Evolutionary conservation across 2,329 filamentous ascomycete genomes (phyloP), one percentile per base, ranked within the genome.

Genomic region (Fusarium praegraminearum): DNA sequence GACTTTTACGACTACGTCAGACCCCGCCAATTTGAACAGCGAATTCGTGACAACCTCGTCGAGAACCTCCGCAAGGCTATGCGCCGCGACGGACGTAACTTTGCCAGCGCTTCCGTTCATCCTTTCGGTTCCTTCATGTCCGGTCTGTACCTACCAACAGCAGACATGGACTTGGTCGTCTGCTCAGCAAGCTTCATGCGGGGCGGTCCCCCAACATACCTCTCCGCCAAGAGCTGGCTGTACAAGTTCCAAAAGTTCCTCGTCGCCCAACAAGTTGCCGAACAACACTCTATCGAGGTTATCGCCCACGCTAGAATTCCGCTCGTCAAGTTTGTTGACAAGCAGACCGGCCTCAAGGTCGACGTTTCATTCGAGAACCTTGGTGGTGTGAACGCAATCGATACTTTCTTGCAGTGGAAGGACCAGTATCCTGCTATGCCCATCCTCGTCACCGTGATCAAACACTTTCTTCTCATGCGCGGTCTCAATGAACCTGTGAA

Each of bases 361-460:
- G 96, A 99, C 77, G 87, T 99, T 15, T 98, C 94, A 0, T 98
- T 99, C 76, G 95, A 99, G 80, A 98, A 98, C 76, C 81, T 90
- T 36, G 93, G 91, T 43, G 96, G 96, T 13, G 82, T 98, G 12
- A 81, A 86, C 20, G 95, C 96, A 4, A 91, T 96, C 75, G 82
- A 89, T 20, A 98, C 93, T 0, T 97, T 98, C 77, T 80, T 89
- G 56, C 78, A 83, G 1, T 99, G 96, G 96, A 94, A 92, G 79
- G 73, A 83, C 16, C 83, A 90, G 55, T 97, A 91, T 70, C 94
- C 95, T 1, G 89, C 90, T 11, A 94, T 98, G 93, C 92, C 93
- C 0, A 88, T 93, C 41, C 83, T 99, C 26, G 93, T 97, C 38
- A 91, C 93, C 1, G 78, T 98, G 28, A 87, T 99, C 80, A 99